Percentiles rank a stretch among this genome's conserved stretches.
phyloP scores from a whole-genome alignment of 768 basidiomycete species.

The Myochromella boudieri region DNA sequence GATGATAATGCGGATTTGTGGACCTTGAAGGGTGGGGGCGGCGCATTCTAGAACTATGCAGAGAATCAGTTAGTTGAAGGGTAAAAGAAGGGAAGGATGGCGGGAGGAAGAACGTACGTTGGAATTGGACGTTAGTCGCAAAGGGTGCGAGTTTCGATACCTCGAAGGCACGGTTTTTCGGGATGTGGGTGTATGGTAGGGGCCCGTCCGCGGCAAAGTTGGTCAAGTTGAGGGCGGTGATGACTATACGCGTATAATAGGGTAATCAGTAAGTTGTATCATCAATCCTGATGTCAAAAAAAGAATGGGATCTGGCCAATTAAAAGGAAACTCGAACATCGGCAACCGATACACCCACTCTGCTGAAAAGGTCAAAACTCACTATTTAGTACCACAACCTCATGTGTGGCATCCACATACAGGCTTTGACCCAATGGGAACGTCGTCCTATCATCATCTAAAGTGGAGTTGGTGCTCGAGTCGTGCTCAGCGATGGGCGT shows the following conservation, averaged over 20 bases:
- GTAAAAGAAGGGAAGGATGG: not conserved
- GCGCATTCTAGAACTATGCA: slow-evolving; percentile 61
- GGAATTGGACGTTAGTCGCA: slow-evolving; percentile 86
- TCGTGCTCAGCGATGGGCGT: slow-evolving; percentile 70
- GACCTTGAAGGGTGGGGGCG: slow-evolving; percentile 38
- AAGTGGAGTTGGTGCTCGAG: slow-evolving; percentile 82
- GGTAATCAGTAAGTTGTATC: slow-evolving; percentile 5
- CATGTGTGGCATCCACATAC: slow-evolving; percentile 90
- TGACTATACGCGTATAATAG: slow-evolving; percentile 46
- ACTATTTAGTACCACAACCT: slow-evolving; percentile 90
- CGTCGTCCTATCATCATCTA: slow-evolving; percentile 64
- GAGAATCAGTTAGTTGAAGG: slow-evolving; percentile 14
- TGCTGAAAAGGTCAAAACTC: slow-evolving; percentile 24
- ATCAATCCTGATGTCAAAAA: not conserved
- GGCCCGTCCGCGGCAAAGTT: slow-evolving; percentile 73
- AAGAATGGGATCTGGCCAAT: no score
- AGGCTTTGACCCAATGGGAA: slow-evolving; percentile 73
- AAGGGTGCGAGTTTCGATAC: slow-evolving; percentile 82
- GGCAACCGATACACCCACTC: no score
- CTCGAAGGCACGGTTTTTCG: slow-evolving; percentile 63
- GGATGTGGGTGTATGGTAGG: slow-evolving; percentile 73
- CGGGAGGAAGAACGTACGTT: slow-evolving; percentile 48
- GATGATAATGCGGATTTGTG: slow-evolving; percentile 82
- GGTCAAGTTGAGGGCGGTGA: slow-evolving; percentile 84
- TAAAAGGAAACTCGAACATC: no score